A percentile compares a stretch with the other conserved stretches of the same genome.
These are phyloP conservation scores for Aureobasidium leucospermi DNA, from an alignment of 2,329 filamentous ascomycete species.

Conservation along the genomic window DNA sequence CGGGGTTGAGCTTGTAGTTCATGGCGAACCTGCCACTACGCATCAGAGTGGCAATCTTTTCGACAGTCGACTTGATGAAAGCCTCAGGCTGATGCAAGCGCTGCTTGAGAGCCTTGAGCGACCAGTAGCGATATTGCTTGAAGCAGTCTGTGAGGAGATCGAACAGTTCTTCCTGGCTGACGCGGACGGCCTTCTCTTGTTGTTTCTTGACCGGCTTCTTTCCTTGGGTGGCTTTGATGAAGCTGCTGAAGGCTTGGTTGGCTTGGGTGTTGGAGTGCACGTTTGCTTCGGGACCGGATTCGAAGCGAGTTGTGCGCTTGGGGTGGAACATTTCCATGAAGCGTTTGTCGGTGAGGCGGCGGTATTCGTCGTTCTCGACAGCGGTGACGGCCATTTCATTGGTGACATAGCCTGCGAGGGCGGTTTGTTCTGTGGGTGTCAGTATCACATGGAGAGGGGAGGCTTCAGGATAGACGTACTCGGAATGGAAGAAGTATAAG, in stretches of 20 bases:
- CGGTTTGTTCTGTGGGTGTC: slow-evolving; percentile 60
- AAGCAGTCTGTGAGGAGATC: slow-evolving; percentile 81
- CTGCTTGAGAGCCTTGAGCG: slow-evolving; percentile 77
- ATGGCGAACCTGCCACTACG: slow-evolving; percentile 79
- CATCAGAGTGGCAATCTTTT: slow-evolving; percentile 74
- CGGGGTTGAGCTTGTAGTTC: slow-evolving; percentile 71
- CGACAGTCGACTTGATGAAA: slow-evolving; percentile 80
- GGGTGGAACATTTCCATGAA: slow-evolving; percentile 30
- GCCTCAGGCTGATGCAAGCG: slow-evolving; percentile 79
- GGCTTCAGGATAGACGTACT: neutral
- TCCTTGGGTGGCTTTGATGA: slow-evolving; percentile 28
- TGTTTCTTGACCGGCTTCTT: slow-evolving; percentile 35
- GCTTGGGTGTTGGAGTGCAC: slow-evolving; percentile 28
- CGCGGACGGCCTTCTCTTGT: slow-evolving; percentile 81
- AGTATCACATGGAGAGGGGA: neutral
- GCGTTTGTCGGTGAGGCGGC: slow-evolving; percentile 52
- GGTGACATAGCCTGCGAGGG: slow-evolving; percentile 61
- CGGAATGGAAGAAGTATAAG: slow-evolving; percentile 20
- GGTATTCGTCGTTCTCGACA: slow-evolving; percentile 64
- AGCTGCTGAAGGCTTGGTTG: slow-evolving; percentile 25
- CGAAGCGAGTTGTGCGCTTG: slow-evolving; percentile 44
- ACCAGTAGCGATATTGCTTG: slow-evolving; percentile 83
- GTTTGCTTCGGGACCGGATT: slow-evolving; percentile 33
- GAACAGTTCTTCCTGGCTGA: slow-evolving; percentile 79
- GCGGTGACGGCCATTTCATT: slow-evolving; percentile 72